Conservation (phyloP, 139 green algal species). For the Micractinium conductrix region DNA sequence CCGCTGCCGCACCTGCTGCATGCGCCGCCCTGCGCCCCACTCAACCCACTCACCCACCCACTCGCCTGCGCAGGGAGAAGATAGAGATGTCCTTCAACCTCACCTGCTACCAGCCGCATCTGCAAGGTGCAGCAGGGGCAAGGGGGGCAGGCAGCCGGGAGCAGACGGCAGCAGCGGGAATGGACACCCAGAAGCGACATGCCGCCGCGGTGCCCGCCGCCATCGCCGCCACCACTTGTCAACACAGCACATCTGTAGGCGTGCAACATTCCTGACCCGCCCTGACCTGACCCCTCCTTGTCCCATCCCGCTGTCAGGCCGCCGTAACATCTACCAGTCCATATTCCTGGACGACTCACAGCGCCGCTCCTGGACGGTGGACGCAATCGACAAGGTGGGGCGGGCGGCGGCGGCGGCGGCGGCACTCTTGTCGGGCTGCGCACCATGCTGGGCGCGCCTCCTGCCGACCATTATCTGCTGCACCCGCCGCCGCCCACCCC, state of each 20-base stretch:
- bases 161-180: not conserved
- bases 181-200: not conserved
- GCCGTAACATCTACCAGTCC: constrained; percentile 67
- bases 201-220: not conserved
- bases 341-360: constrained; percentile 68
- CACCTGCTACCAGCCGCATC: constrained; percentile 72
- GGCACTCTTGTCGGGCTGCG: no score
- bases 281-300: not conserved
- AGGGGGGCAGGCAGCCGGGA: not conserved
- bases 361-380: constrained; percentile 59
- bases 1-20: no score
- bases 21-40: no score
- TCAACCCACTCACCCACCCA: no score
- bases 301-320: not conserved
- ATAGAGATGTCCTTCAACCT: constrained; percentile 84
- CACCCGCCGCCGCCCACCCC: no score
- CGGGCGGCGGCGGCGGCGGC: not conserved
- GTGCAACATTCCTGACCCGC: no score
- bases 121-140: constrained; percentile 24
- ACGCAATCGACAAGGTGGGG: constrained; percentile 43
- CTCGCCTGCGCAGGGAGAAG: constrained; percentile 51
- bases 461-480: no score
- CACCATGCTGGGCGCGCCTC: no score
- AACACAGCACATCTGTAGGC: no score
- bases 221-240: no score